Base-by-base conservation (phyloP, 164 flowering plant genomes). In the Vitis cinerea region DNA sequence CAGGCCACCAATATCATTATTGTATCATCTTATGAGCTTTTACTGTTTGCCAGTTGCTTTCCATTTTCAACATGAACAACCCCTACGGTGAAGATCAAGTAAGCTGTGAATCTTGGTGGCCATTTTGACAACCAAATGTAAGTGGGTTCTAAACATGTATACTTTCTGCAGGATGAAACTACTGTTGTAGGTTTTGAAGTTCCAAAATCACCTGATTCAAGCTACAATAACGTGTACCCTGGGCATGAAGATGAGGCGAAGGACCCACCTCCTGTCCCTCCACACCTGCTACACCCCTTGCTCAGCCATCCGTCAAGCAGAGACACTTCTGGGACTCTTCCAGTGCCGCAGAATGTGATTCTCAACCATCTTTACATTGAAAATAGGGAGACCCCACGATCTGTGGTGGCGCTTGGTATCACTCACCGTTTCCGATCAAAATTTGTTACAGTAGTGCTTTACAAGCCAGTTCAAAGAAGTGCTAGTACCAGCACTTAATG, bases 351-450 rank as follows among this genome's bases (percentile, higher is more conserved):
- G 54, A 84, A 82, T 63, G 94, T 83, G 60, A 80, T 82, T 59
- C 86, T 95, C 49, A 95, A 95, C 81, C 99, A 95, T 85, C 93
- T 95, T 49, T 94, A 87, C 83, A 87, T 92, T 56, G 97, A 94
- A 80, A 94, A 87, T 74, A 74, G 94, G 75, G 94, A 92, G 63
- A 62, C 74, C 67, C 89, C 90, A 10, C 67, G 78, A 30, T 84
- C 95, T 14, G 97, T 92, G 2, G 92, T 90, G 66, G 97, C 94
- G 44, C 88, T 92, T n/a, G 94, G 97, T n/a, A 73, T 90, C 73
- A 84, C 96, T 44, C 97, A 92, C 70, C 90, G 97, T 17, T 90
- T 90, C 74, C 88, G 85, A 16, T 80, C 92, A 13, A 92, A 92
- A 71, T 92, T 65, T 71, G 96, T 92, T 10, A 90, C 92, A 4